Conservation (phyloP, 129 eudicot species). For the Tagetes patula region DNA sequence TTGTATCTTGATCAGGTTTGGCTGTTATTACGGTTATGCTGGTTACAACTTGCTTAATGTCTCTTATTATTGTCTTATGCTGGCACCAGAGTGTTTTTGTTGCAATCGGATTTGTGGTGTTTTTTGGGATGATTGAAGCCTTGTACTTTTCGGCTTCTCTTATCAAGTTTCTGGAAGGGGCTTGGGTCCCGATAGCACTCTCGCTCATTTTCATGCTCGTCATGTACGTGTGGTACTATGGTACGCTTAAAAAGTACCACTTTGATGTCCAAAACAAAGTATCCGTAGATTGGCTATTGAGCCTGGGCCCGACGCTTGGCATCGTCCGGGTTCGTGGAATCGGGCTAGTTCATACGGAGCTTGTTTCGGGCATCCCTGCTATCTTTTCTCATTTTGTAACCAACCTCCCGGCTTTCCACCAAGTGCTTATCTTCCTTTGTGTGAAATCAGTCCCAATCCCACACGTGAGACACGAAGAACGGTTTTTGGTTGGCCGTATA, state of each 20-base stretch:
- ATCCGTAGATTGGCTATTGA: constrained; percentile 87
- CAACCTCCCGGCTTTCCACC: constrained; percentile 97
- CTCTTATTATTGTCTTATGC: constrained; percentile 79
- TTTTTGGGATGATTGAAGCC: constrained; percentile 85
- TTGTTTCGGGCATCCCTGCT: constrained; percentile 92
- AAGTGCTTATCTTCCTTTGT: constrained; percentile 83
- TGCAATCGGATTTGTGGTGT: constrained; percentile 63
- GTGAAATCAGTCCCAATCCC: constrained; percentile 89
- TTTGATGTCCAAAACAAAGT: constrained; percentile 95
- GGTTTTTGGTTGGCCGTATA: constrained; percentile 85
- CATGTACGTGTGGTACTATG: constrained; percentile 92
- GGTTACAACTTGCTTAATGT: constrained; percentile 97
- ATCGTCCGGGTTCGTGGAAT: constrained; percentile 89
- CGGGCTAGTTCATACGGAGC: constrained; percentile 93
- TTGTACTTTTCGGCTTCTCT: constrained; percentile 90
- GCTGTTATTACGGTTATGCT: constrained; percentile 98
- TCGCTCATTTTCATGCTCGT: constrained; percentile 70
- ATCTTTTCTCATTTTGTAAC: constrained; percentile 95
- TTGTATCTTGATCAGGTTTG: constrained; percentile 59
- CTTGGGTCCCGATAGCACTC: constrained; percentile 93
- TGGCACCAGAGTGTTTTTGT: constrained; percentile 74
- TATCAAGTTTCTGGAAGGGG: constrained; percentile 93
- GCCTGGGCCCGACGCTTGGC: constrained; percentile 84
- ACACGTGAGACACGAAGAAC: constrained; percentile 76
- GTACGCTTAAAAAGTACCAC: constrained; percentile 74